phyloP scores from a whole-genome alignment of 1,284 basidiomycete genomes.

The Stereum hirsutum region DNA sequence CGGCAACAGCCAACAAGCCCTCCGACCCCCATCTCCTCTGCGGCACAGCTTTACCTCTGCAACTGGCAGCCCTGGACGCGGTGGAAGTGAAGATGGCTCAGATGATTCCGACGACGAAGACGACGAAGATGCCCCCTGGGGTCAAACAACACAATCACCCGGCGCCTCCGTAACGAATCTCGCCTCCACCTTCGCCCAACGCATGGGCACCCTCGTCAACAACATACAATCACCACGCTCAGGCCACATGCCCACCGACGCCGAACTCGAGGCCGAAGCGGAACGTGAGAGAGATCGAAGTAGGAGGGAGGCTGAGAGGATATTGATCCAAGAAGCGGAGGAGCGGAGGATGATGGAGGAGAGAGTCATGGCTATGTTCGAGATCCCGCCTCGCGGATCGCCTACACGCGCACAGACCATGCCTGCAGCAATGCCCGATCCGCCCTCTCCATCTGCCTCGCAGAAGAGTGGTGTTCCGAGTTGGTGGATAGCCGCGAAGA shows the following conservation, averaged over 20 bases:
- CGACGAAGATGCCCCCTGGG: constrained; percentile 30
- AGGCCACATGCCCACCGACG: constrained; percentile 48
- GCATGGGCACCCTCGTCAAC: constrained; percentile 54
- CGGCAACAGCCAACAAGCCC: constrained; percentile 16
- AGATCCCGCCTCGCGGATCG: constrained; percentile 27
- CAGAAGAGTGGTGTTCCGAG: constrained; percentile 41
- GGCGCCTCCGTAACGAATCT: constrained; percentile 61
- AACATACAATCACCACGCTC: constrained; percentile 35
- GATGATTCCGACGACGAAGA: constrained; percentile 32
- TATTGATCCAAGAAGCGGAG: constrained; percentile 60
- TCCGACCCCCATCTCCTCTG: constrained; percentile 57
- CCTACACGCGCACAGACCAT: constrained; percentile 48
- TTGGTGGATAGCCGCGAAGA: constrained; percentile 68
- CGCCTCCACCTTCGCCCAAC: constrained; percentile 61
- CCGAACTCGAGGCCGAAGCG: constrained; percentile 71
- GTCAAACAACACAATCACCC: constrained; percentile 41
- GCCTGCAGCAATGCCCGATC: constrained; percentile 40
- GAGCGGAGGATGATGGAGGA: constrained; percentile 61
- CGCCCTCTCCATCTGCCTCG: constrained; percentile 52
- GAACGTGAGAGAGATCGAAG: constrained; percentile 64
- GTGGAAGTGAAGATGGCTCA: constrained; percentile 35
- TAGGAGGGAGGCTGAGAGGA: constrained; percentile 65
- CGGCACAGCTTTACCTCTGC: constrained; percentile 48
- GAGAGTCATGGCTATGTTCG: constrained; percentile 63
- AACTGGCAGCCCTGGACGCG: constrained; percentile 43